phyloP scores from a whole-genome alignment of 495 filamentous ascomycete genomes.

The Tuber melanosporum region DNA sequence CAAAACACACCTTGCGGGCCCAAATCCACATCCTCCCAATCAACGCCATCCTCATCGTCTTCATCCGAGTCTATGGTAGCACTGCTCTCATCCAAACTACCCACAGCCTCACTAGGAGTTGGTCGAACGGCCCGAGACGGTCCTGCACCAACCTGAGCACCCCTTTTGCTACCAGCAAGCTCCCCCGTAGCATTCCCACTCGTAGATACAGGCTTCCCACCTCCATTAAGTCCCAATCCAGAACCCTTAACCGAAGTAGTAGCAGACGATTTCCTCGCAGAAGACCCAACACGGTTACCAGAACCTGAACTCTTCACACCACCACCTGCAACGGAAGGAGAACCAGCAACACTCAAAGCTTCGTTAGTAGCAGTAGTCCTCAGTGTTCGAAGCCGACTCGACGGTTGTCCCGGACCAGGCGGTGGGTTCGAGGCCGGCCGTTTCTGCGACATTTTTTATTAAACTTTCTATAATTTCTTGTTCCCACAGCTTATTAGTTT shows the following conservation, averaged over 20 bases:
- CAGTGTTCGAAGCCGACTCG: not conserved
- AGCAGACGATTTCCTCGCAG: not conserved
- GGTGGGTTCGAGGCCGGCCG: not conserved
- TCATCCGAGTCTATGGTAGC: slow-evolving; percentile 18
- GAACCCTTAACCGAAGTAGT: not conserved
- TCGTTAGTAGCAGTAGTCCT: not conserved
- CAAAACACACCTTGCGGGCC: slow-evolving; percentile 30
- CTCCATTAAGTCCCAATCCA: not conserved
- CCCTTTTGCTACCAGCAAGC: not conserved
- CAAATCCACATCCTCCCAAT: slow-evolving; percentile 67
- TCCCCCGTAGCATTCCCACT: not conserved
- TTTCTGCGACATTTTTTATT: not conserved
- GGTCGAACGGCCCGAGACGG: not conserved
- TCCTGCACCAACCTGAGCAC: not conserved
- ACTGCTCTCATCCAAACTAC: slow-evolving; percentile 18
- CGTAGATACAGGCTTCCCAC: not conserved
- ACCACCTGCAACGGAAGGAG: not conserved
- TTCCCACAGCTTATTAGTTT: not conserved
- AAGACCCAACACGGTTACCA: not conserved
- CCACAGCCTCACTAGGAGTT: slow-evolving; percentile 1
- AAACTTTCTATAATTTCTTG: no score
- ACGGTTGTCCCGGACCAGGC: not conserved
- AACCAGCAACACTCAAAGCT: not conserved
- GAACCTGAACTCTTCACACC: not conserved
- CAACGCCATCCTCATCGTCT: slow-evolving; percentile 55